A percentile compares a stretch with the other conserved stretches of the same genome.
Evolutionary conservation across 768 basidiomycete genomes (phyloP).

Genomic region (Dentipellis fragilis): DNA sequence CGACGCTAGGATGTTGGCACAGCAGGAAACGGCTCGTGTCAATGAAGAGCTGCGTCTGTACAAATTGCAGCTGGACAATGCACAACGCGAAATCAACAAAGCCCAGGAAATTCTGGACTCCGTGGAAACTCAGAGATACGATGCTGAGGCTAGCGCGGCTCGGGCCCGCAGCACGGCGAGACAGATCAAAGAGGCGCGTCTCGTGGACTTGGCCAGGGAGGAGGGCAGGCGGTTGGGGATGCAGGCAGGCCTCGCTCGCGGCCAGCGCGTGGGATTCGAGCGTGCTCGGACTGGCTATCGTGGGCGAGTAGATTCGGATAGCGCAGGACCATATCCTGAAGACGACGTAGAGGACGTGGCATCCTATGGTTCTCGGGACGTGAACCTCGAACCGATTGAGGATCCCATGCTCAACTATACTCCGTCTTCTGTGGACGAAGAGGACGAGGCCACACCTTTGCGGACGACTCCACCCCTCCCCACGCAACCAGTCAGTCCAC

Average conservation of each 20-base stretch:
- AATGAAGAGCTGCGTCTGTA: slow-evolving; percentile 46
- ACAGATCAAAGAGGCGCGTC: slow-evolving; percentile 33
- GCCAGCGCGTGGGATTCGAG: slow-evolving; percentile 21
- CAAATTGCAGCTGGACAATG: slow-evolving; percentile 46
- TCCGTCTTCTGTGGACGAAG: background rate
- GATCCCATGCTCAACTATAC: slow-evolving; percentile 12
- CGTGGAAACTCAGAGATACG: slow-evolving; percentile 36
- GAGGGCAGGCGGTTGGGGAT: slow-evolving; percentile 44
- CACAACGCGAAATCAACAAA: slow-evolving; percentile 47
- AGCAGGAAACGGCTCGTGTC: slow-evolving; percentile 21
- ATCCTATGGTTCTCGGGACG: background rate
- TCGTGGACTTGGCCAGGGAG: slow-evolving; percentile 41
- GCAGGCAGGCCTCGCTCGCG: slow-evolving; percentile 35
- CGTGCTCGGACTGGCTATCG: slow-evolving; percentile 16
- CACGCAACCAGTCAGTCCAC: background rate
- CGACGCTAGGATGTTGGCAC: slow-evolving; percentile 21
- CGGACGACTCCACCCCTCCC: background rate
- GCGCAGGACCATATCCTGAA: slow-evolving; percentile 1
- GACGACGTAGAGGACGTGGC: slow-evolving; percentile 5
- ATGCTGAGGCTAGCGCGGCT: slow-evolving; percentile 38
- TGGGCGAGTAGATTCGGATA: background rate
- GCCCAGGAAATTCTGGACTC: slow-evolving; percentile 43
- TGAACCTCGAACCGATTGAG: slow-evolving; percentile 11
- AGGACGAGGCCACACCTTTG: background rate
- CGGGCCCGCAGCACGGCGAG: slow-evolving; percentile 36